Conservation (phyloP, 495 filamentous ascomycete genomes). For the Aspergillus panamensis region DNA sequence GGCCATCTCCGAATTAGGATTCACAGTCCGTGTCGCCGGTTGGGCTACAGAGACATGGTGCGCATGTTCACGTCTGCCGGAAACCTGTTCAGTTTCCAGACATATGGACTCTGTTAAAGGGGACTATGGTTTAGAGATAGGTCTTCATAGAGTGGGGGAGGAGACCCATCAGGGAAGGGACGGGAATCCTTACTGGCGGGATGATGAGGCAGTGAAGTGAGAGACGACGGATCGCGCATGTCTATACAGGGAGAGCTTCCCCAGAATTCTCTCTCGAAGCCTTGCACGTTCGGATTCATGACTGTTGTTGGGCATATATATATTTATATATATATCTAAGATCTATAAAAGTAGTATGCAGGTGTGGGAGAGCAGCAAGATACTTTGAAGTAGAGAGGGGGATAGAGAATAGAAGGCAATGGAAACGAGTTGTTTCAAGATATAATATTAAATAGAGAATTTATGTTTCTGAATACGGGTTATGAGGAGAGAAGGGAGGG, state of each 20-base stretch:
- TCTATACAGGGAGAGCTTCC: conserved; percentile 36
- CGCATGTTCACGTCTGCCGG: conserved; percentile 14
- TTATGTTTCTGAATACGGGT: neutral
- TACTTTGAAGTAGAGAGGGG: neutral
- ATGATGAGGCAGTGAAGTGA: conserved; percentile 26
- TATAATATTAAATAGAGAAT: neutral
- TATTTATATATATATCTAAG: neutral
- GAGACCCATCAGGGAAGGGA: neutral
- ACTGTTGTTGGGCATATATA: conserved; percentile 30
- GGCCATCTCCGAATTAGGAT: neutral
- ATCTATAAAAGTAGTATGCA: neutral
- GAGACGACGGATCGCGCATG: conserved; percentile 31
- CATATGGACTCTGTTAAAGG: conserved; percentile 23
- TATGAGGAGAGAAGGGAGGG: neutral
- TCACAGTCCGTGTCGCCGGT: neutral
- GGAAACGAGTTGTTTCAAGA: neutral
- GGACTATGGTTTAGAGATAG: conserved; percentile 15
- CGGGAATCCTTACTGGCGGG: conserved; percentile 31
- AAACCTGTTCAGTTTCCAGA: conserved; percentile 24
- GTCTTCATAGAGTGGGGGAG: conserved; percentile 15
- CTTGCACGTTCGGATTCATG: conserved; percentile 38
- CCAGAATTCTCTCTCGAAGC: conserved; percentile 39
- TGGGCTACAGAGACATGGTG: conserved; percentile 8
- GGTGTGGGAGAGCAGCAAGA: no score
- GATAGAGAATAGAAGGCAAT: neutral